Evolutionary conservation across 2,329 filamentous ascomycete species (phyloP).

Genomic region (Ambrosiella beaveri): DNA sequence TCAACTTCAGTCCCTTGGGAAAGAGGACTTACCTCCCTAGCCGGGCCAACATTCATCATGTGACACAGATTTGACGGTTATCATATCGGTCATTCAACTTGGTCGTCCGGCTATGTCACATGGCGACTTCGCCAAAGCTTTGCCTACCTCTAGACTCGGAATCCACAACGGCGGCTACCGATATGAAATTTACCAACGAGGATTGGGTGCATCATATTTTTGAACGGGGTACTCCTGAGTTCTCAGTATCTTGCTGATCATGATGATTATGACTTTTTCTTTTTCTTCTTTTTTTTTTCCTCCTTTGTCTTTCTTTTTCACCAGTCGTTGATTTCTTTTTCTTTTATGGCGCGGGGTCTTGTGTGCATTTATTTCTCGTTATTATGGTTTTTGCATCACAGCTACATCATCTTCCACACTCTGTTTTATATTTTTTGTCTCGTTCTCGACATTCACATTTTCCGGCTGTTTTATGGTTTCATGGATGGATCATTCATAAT

Average conservation of each 20-base stretch:
- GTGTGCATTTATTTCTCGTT: neutral
- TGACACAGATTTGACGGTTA: neutral
- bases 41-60: neutral
- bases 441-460: neutral
- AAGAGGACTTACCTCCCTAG: neutral
- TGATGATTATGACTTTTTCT: slow-evolving; percentile 1
- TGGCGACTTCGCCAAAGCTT: neutral
- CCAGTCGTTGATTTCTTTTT: neutral
- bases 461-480: neutral
- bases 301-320: neutral
- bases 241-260: neutral
- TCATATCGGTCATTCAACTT: neutral
- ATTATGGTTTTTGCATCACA: neutral
- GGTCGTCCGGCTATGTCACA: neutral
- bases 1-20: neutral
- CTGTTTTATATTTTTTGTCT: neutral
- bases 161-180: neutral
- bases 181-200: neutral
- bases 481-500: neutral
- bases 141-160: neutral
- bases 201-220: neutral
- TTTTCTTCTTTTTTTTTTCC: neutral
- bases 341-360: neutral
- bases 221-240: neutral
- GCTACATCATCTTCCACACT: neutral